A percentile compares a stretch with the other conserved stretches of the same genome.
Conservation (phyloP, 192 early-diverging fungal genomes). For the Phlyctochytrium bullatum region DNA sequence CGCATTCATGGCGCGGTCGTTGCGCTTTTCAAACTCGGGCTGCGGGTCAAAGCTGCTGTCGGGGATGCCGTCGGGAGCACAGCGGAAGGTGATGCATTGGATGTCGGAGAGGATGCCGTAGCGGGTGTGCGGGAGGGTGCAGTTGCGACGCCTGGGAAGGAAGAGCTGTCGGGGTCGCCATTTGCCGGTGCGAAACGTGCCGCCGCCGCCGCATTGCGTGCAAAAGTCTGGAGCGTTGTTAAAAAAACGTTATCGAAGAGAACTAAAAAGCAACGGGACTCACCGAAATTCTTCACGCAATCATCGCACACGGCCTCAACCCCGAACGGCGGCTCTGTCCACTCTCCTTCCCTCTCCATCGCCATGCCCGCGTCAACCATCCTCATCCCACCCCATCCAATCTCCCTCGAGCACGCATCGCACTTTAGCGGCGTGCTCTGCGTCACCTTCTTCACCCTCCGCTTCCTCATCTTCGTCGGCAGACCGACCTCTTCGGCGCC, state of each 20-base stretch:
- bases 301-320: conserved; percentile 36
- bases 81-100: no score
- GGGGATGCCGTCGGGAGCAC: no score
- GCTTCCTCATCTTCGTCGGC: no score
- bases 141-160: conserved; percentile 18
- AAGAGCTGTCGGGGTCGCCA: conserved; percentile 35
- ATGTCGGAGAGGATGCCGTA: no score
- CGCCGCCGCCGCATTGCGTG: conserved; percentile 43
- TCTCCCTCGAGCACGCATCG: not conserved
- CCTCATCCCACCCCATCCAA: not conserved
- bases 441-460: no score
- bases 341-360: not conserved
- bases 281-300: conserved; percentile 14
- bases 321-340: conserved; percentile 22
- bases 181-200: conserved; percentile 39
- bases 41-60: no score
- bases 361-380: not conserved
- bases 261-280: not conserved
- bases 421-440: no score
- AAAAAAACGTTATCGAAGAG: not conserved
- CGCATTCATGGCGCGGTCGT: no score
- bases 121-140: conserved; percentile 18
- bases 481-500: no score
- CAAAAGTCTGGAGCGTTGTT: conserved; percentile 36
- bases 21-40: no score